Base-by-base conservation (phyloP, 1,284 basidiomycete species). In the Papiliotrema fonsecae region DNA sequence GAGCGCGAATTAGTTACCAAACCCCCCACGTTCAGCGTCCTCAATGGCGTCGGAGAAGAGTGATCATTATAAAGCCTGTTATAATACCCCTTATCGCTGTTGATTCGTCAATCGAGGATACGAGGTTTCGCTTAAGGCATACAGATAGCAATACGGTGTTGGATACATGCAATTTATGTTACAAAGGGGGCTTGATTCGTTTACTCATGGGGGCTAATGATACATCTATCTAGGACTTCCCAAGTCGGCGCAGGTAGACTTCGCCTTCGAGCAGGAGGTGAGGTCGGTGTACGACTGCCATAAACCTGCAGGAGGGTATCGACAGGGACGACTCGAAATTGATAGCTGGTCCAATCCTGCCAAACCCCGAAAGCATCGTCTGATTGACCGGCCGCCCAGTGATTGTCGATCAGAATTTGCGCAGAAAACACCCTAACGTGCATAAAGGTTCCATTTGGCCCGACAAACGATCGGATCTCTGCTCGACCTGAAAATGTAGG, bases 111-210 rank as follows among this genome's bases (percentile, higher is more conserved):
- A n/a, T 24, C 18, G 19, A 49, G 45, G 48, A 42, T 26, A 39
- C 46, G 57, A 50, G 51, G 67, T 64, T 71, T 71, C 69, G 69
- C 69, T 71, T 71, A 59, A 56, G 67, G 67, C 67, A 27, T 21
- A 71, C 62, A 71, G 47, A 24, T 41, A 6, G 21, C 7, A 24
- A 24, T 22, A 24, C n/a, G n/a, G n/a, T n/a, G n/a, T n/a, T n/a
- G n/a, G n/a, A n/a, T n/a, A n/a, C n/a, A n/a, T n/a, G n/a, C n/a
- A n/a, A n/a, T n/a, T n/a, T n/a, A n/a, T n/a, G n/a, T n/a, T n/a
- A n/a, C n/a, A n/a, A n/a, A n/a, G n/a, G n/a, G n/a, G n/a, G n/a
- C n/a, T n/a, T n/a, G n/a, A n/a, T n/a, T n/a, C n/a, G n/a, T n/a
- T n/a, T n/a, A n/a, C n/a, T n/a, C n/a, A n/a, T n/a, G n/a, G n/a